phyloP scores from a whole-genome alignment of 1,284 basidiomycete genomes.

The Mycena citricolor region DNA sequence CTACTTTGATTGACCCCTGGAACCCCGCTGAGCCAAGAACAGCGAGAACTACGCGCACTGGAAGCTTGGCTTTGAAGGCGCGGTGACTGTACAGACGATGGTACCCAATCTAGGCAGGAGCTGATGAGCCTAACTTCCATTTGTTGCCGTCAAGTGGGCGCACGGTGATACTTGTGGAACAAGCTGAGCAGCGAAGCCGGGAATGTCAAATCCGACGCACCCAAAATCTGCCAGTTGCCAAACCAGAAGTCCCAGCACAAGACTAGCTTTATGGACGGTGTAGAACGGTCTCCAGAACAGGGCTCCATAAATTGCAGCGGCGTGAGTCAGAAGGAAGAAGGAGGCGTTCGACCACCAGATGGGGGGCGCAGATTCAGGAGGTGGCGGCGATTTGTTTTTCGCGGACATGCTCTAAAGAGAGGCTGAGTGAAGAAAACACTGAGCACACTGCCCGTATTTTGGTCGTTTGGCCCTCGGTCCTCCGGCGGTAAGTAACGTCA shows the following conservation, averaged over 20 bases:
- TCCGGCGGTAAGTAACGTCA: no score
- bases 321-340: constrained; percentile 66
- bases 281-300: constrained; percentile 47
- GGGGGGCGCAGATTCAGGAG: constrained; percentile 21
- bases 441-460: no score
- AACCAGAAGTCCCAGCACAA: constrained; percentile 51
- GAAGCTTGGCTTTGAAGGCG: constrained; percentile 59
- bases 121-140: background rate
- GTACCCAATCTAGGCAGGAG: constrained; percentile 56
- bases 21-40: constrained; percentile 69
- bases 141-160: background rate
- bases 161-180: constrained; percentile 49
- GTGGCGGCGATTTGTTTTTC: constrained; percentile 1
- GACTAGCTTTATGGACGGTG: constrained; percentile 44
- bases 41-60: constrained; percentile 59
- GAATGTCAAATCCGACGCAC: constrained; percentile 34
- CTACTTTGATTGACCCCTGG: constrained; percentile 42
- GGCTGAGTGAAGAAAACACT: background rate
- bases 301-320: constrained; percentile 57
- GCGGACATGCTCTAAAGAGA: constrained; percentile 3
- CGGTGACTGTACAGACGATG: constrained; percentile 77
- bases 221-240: constrained; percentile 78
- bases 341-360: constrained; percentile 72
- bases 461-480: no score
- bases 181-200: constrained; percentile 1